Conservation (phyloP, 164 flowering plant genomes). For the Stephania japonica region DNA sequence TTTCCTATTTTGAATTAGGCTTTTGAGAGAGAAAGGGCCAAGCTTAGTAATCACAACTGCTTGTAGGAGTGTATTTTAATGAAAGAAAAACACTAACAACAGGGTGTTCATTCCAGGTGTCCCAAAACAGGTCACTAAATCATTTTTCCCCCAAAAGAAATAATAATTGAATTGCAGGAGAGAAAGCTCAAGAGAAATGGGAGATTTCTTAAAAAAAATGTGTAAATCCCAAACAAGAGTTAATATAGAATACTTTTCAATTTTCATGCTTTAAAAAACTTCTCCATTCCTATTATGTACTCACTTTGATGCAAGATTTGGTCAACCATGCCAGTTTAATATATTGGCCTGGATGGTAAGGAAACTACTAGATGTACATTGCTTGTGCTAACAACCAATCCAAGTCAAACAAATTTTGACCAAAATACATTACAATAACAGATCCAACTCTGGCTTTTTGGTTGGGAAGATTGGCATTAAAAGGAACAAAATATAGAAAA, state of each 20-base stretch:
- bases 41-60: no score
- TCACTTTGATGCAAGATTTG: background rate
- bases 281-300: background rate
- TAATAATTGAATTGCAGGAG: no score
- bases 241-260: background rate
- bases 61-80: no score
- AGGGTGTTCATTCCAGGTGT: no score
- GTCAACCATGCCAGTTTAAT: background rate
- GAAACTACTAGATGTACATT: background rate
- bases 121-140: no score
- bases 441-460: background rate
- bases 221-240: background rate
- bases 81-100: no score
- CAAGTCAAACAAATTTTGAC: background rate
- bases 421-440: background rate
- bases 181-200: background rate
- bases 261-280: background rate
- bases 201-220: background rate
- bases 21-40: no score
- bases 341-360: background rate
- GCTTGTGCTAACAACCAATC: background rate
- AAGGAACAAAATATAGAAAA: background rate
- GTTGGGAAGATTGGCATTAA: background rate
- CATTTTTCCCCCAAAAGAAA: no score
- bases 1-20: no score